Base-by-base conservation (phyloP, 1,284 basidiomycete species). In the Boletus sp. region DNA sequence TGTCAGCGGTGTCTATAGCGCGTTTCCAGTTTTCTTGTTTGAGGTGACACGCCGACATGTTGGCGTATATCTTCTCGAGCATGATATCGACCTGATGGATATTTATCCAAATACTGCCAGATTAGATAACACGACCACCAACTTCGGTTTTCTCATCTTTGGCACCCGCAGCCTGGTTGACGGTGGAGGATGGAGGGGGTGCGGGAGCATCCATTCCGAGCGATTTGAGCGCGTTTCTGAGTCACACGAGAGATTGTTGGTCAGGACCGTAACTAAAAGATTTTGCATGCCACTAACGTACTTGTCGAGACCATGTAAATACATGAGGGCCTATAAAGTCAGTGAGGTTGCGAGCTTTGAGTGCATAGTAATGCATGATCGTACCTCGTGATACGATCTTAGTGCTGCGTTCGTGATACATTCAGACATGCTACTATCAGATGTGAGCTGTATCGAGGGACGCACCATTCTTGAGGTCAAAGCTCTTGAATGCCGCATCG, bases 11-110 rank as follows among this genome's bases (percentile, higher is more conserved):
- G 57, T 90, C 86, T 42, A 80, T 63, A 1, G 81, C 83, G 10
- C 88, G 79, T 59, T 80, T 77, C 82, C 84, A 91, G 60, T 88
- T 91, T 41, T 72, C 69, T 40, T 77, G 77, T 67, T 86, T 89
- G 55, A 91, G 68, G 61, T 91, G 84, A 57, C 85, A 88, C 4
- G 85, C 85, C 4, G 82, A 78, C 84, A 87, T 85, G 50, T 90
- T 91, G 4, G 82, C 77, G 56, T 91, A 87, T 35, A 90, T 80
- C 69, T 87, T 91, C 66, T 86, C 87, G 22, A 88, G 62, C 36
- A 88, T 72, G 17, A 81, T 71, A 61, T 91, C 87, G 12, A 80
- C 73, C 88, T 91, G 49, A 29, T 20, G 17, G 19, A 38, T 14
- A 10, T 34, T 14, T 19, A 27, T 49, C 17, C 42, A 32, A 10